phyloP scores from a whole-genome alignment of 176 grass and related monocot species.

The Musa troglodytarum region DNA sequence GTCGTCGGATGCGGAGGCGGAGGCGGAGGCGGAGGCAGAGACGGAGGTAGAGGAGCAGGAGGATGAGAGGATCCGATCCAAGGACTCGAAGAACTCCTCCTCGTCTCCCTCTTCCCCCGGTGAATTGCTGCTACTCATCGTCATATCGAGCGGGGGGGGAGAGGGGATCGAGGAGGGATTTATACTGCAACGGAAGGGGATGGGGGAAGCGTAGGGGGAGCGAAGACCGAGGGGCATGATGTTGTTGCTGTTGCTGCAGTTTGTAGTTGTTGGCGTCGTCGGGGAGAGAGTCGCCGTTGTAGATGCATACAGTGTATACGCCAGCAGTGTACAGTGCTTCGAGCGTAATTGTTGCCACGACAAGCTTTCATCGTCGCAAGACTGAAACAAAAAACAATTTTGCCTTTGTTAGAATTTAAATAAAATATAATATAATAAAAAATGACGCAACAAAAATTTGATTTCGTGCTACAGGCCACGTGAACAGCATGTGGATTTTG shows the following conservation, averaged over 20 bases:
- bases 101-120: background rate
- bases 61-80: slow-evolving; percentile 18
- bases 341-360: too few relatives aligned
- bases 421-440: too few relatives aligned
- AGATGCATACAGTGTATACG: too few relatives aligned
- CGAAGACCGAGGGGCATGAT: background rate
- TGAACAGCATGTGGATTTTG: too few relatives aligned
- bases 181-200: background rate
- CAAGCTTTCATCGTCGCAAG: too few relatives aligned
- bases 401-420: too few relatives aligned
- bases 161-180: background rate
- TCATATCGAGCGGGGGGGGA: background rate
- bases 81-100: slow-evolving; percentile 17
- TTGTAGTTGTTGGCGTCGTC: background rate
- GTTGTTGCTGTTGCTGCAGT: background rate
- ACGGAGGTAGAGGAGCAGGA: slow-evolving; percentile 12
- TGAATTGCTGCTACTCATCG: background rate
- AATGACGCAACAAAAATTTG: too few relatives aligned
- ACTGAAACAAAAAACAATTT: too few relatives aligned
- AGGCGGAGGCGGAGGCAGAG: background rate
- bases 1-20: background rate
- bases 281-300: background rate
- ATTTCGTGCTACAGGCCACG: too few relatives aligned
- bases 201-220: background rate
- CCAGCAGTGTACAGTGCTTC: too few relatives aligned